Evolutionary conservation across 495 filamentous ascomycete species (phyloP).

Genomic region (Astrothelium macrocarpum): DNA sequence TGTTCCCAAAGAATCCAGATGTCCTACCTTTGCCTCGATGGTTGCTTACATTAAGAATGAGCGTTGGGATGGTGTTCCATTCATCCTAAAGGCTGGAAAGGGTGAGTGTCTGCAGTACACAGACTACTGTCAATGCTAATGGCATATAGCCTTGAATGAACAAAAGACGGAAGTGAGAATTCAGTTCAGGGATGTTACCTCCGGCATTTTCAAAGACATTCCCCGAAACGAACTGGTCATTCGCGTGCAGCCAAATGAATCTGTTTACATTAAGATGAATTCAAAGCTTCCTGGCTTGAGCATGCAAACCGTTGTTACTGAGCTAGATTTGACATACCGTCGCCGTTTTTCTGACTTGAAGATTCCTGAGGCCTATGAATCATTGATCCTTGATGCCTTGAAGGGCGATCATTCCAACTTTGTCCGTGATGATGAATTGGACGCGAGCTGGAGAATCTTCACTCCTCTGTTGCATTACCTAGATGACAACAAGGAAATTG

Average conservation of each 20-base stretch:
- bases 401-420: constrained; percentile 99
- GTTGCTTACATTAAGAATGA: constrained; percentile 99
- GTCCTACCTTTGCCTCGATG: constrained; percentile 95
- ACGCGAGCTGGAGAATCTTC: constrained; percentile 98
- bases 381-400: constrained; percentile 89
- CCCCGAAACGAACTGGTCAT: constrained; percentile 99
- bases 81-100: constrained; percentile 99
- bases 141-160: constrained; percentile 71
- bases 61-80: constrained; percentile 98
- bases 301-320: constrained; percentile 99
- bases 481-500: constrained; percentile 97
- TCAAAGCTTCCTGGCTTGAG: constrained; percentile 95
- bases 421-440: constrained; percentile 95
- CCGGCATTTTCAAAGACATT: constrained; percentile 99
- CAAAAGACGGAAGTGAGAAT: constrained; percentile 99
- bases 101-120: constrained; percentile 25
- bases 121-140: constrained; percentile 7
- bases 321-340: constrained; percentile 96
- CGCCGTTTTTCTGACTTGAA: constrained; percentile 98
- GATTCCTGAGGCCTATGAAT: constrained; percentile 99
- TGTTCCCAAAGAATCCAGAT: constrained; percentile 92
- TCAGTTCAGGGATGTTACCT: constrained; percentile 98
- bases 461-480: constrained; percentile 95
- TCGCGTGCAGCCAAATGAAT: constrained; percentile 98
- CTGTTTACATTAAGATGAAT: constrained; percentile 99